Conservation (phyloP, 257 asterid species). For the Primulina eburnea region DNA sequence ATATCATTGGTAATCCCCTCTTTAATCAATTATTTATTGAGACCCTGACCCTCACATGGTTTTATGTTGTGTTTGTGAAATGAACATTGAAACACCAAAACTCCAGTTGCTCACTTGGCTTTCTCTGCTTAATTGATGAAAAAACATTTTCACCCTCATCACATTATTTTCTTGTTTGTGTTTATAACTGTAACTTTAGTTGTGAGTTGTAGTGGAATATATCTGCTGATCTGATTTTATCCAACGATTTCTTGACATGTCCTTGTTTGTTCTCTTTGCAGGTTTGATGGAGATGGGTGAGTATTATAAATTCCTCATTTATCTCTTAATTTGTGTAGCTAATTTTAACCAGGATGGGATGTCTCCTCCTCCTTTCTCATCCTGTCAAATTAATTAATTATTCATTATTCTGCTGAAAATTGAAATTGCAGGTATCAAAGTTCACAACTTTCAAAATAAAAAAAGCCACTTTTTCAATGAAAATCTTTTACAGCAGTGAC, state of each 20-base stretch:
- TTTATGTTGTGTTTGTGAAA: conserved; percentile 5
- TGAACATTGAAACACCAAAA: background rate
- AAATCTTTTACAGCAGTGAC: background rate
- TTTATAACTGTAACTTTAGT: background rate
- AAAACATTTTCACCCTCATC: background rate
- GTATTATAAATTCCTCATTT: conserved; percentile 33
- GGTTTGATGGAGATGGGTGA: conserved; percentile 99
- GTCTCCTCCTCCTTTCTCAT: conserved; percentile 7
- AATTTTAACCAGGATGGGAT: conserved; percentile 16
- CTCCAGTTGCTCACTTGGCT: background rate
- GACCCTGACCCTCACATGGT: background rate
- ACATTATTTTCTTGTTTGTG: conserved; percentile 11
- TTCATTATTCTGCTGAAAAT: background rate
- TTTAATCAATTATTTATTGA: background rate
- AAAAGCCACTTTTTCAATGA: too few relatives aligned
- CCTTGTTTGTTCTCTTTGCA: conserved; percentile 38
- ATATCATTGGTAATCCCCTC: conserved; percentile 70
- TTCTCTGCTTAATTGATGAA: background rate
- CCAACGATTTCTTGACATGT: conserved; percentile 24
- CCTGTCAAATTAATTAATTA: background rate
- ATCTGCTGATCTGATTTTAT: conserved; percentile 17
- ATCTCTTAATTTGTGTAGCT: conserved; percentile 24
- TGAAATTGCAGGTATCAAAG: background rate
- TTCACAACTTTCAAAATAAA: background rate
- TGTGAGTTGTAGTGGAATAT: conserved; percentile 2